These are phyloP conservation scores for Cercospora berteroae DNA, from an alignment of 2,329 filamentous ascomycete species.

Conservation along the genomic window DNA sequence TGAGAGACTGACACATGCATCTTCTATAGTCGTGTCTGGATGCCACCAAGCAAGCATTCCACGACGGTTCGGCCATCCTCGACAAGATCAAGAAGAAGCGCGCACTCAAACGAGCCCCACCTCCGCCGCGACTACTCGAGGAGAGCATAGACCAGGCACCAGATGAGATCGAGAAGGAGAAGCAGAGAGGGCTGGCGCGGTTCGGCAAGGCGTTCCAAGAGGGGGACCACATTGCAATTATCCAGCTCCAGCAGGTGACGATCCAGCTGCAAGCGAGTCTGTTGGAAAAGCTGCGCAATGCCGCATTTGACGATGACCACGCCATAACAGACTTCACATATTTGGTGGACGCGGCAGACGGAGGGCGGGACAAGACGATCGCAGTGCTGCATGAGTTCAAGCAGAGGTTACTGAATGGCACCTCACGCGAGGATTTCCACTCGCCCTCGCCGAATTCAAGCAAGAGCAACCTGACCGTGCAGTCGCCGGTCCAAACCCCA, in stretches of 20 bases:
- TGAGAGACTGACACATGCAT: slow-evolving; percentile 10
- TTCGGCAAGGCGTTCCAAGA: slow-evolving; percentile 35
- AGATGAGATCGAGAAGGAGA: slow-evolving; percentile 36
- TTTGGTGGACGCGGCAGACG: slow-evolving; percentile 35
- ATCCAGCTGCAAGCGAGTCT: slow-evolving; percentile 34
- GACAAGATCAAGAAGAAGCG: slow-evolving; percentile 36
- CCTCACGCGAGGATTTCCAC: slow-evolving; percentile 1
- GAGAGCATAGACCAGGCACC: slow-evolving; percentile 35
- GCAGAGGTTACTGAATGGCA: slow-evolving; percentile 29
- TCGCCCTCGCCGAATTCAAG: slow-evolving; percentile 20
- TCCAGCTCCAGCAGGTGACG: slow-evolving; percentile 35
- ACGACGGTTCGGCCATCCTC: slow-evolving; percentile 34
- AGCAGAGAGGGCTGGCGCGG: slow-evolving; percentile 31
- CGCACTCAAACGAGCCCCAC: slow-evolving; percentile 32
- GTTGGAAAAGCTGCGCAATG: slow-evolving; percentile 34
- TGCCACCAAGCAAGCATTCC: slow-evolving; percentile 30
- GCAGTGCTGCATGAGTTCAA: slow-evolving; percentile 32
- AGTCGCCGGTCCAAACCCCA: slow-evolving; percentile 4
- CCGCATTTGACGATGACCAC: slow-evolving; percentile 33
- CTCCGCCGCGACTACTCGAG: slow-evolving; percentile 34
- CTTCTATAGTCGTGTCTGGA: slow-evolving; percentile 30
- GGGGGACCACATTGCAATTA: slow-evolving; percentile 36
- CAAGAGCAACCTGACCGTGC: slow-evolving; percentile 16
- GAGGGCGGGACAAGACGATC: slow-evolving; percentile 34
- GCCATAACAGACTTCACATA: slow-evolving; percentile 32